Conservation (phyloP, 441 rosid species). For the Erodium texanum region DNA sequence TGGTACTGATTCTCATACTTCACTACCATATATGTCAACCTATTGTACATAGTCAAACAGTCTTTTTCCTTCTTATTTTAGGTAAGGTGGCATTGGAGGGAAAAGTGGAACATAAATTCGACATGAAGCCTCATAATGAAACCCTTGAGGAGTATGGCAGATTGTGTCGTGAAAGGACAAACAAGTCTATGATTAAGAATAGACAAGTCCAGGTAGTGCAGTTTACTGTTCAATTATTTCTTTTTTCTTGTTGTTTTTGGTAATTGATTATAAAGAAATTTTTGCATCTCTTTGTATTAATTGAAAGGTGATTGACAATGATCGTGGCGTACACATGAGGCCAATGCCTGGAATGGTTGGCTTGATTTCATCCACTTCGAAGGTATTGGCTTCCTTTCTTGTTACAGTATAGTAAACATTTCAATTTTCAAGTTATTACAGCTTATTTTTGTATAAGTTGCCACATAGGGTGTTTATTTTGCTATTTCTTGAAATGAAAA, state of each 20-base stretch:
- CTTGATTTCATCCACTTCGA: constrained; percentile 18
- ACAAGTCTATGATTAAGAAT: constrained; percentile 38
- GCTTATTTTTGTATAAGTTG: background rate
- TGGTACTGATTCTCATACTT: background rate
- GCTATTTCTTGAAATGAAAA: too few species aligned
- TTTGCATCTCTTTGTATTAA: constrained; percentile 15
- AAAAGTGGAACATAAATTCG: constrained; percentile 48
- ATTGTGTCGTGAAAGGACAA: constrained; percentile 52
- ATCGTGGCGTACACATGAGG: constrained; percentile 51
- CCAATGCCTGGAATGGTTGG: constrained; percentile 44
- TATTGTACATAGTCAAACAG: background rate
- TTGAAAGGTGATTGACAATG: constrained; percentile 53
- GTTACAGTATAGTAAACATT: background rate
- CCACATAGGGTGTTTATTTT: background rate
- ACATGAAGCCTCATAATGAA: constrained; percentile 55
- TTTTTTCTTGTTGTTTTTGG: background rate
- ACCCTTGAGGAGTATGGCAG: constrained; percentile 49
- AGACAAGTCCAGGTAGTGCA: constrained; percentile 48
- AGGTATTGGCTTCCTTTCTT: background rate
- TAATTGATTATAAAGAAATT: background rate
- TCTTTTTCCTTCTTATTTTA: constrained; percentile 11
- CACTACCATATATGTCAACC: background rate
- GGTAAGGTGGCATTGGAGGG: constrained; percentile 42
- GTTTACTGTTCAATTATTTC: background rate
- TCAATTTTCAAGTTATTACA: background rate